Evolutionary conservation across 1,284 basidiomycete genomes (phyloP), one percentile per base, ranked within the genome.

Genomic region (Flammula alnicola): DNA sequence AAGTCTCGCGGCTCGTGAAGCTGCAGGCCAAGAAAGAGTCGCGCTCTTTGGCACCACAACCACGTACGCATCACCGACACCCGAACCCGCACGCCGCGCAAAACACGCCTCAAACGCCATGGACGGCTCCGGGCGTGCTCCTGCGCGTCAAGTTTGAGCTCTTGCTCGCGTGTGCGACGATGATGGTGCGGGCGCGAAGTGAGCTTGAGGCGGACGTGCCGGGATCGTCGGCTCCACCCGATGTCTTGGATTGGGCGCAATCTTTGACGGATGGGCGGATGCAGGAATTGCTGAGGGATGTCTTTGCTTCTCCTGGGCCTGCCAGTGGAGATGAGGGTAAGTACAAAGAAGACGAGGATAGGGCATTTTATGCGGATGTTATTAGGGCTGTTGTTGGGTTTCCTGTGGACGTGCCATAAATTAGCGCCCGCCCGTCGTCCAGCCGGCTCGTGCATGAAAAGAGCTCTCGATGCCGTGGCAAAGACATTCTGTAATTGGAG

Each of bases 131-230:
- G 4, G 14, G 37, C 3, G 33, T 56, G 14, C 39, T 57, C 25
- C 20, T 55, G 33, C 47, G 52, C 9, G 52, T 60, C 38, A 57
- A 48, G 33, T 60, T 56, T 30, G 58, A 60, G 36, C 46, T 60
- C 11, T 31, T 58, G 31, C 47, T 49, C 14, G 54, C 58, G 6
- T 60, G 56, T 36, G 35, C 20, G 8, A 40, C 47, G n/a, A 20
- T 52, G 20, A 19, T 36, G 12, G 17, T 20, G 27, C 44, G 35
- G 10, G 20, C 20, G 29, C 35, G 37, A 11, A 20, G 14, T 12
- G 44, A 47, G 19, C 29, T 39, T 17, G 35, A 45, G 23, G 11
- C 25, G 25, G 31, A 41, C 16, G 22, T 23, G 38, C 35, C 29
- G 27, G 51, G 49, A 30, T 16, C 47, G 37, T 33, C 35, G 7